Conservation (phyloP, 176 grass and related monocot species). For the Oryza glumipatula region DNA sequence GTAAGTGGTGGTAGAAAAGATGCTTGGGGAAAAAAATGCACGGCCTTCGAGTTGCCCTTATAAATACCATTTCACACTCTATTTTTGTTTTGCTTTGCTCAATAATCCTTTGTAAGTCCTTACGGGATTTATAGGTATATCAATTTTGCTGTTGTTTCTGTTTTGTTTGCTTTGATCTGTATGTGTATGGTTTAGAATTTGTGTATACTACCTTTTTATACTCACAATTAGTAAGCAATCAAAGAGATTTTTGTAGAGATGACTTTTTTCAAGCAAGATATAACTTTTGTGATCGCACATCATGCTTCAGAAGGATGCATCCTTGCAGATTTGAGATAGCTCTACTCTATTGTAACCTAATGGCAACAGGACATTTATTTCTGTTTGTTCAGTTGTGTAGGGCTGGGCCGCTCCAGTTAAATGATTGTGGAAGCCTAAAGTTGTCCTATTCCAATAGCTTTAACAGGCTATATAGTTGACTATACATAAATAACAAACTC, state of each 20-base stretch:
- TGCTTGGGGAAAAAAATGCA: conserved; percentile 23
- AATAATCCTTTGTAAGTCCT: conserved; percentile 56
- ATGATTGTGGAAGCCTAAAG: neutral
- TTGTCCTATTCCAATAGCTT: neutral
- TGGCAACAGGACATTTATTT: neutral
- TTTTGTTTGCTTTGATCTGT: conserved; percentile 6
- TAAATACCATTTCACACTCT: conserved; percentile 48
- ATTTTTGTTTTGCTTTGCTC: conserved; percentile 25
- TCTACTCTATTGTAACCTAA: neutral
- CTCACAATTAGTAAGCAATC: conserved; percentile 13
- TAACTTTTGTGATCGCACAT: neutral
- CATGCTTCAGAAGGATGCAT: neutral
- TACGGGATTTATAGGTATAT: conserved; percentile 45
- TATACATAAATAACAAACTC: neutral
- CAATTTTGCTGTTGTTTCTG: conserved; percentile 14
- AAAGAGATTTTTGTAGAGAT: neutral
- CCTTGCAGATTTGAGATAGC: neutral
- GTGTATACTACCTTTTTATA: conserved; percentile 15
- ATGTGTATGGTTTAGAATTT: conserved; percentile 10
- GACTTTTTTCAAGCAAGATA: neutral
- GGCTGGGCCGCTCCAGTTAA: neutral
- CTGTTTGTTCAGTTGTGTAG: neutral
- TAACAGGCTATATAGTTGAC: neutral
- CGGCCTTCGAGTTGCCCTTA: conserved; percentile 27
- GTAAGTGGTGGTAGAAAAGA: conserved; percentile 43